phyloP scores from a whole-genome alignment of 2,329 filamentous ascomycete genomes.

The Talaromyces sp. region DNA sequence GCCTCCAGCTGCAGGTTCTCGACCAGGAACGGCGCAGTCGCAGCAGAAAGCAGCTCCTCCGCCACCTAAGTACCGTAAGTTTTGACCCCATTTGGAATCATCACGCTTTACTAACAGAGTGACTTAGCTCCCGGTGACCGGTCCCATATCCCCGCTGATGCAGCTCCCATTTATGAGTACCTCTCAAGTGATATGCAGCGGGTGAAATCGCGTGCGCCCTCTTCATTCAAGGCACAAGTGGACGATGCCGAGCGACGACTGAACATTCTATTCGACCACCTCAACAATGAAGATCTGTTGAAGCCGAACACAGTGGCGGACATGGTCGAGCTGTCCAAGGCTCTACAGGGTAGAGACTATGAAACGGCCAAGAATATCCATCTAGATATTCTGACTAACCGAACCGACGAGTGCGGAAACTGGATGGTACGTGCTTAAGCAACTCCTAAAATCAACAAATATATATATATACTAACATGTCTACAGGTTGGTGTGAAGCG shows the following conservation, averaged over 20 bases:
- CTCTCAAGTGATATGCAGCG: conserved; percentile 81
- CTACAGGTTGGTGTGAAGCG: conserved; percentile 68
- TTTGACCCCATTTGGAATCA: background rate
- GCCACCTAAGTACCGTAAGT: conserved; percentile 65
- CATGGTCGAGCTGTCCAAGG: conserved; percentile 52
- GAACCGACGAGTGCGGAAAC: conserved; percentile 74
- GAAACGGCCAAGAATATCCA: conserved; percentile 64
- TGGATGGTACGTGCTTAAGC: conserved; percentile 67
- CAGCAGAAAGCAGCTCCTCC: conserved; percentile 41
- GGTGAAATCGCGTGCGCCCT: conserved; percentile 77
- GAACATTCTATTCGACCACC: conserved; percentile 89
- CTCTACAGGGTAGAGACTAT: conserved; percentile 66
- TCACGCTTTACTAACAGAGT: conserved; percentile 14
- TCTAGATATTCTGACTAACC: conserved; percentile 70
- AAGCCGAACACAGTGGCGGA: conserved; percentile 62
- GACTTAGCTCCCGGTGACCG: conserved; percentile 66
- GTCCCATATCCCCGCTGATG: conserved; percentile 75
- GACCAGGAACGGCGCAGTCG: conserved; percentile 47
- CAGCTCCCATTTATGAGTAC: conserved; percentile 75
- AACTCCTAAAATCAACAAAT: background rate
- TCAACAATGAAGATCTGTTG: conserved; percentile 91
- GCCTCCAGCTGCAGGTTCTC: conserved; percentile 36
- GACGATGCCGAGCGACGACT: conserved; percentile 91
- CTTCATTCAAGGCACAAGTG: conserved; percentile 82
- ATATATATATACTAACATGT: background rate